A percentile compares a stretch with the other conserved stretches of the same genome.
These are phyloP conservation scores for Scheffersomyces coipomensis DNA, from an alignment of 805 yeast genomes.

Conservation along the genomic window DNA sequence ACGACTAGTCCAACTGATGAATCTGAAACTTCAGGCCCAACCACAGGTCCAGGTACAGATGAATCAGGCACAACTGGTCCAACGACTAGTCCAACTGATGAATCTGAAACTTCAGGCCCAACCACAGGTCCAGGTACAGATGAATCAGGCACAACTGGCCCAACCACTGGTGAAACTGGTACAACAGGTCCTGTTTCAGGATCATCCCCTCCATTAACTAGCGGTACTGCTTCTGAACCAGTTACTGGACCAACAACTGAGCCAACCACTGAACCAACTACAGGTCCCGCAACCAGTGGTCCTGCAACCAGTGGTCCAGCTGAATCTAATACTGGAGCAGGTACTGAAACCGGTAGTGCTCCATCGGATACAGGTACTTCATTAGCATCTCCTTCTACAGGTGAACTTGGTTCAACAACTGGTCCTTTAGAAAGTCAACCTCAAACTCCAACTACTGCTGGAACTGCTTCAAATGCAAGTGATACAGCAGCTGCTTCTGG, in stretches of 20 bases:
- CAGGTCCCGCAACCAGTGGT: conserved; percentile 2
- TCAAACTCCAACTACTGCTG: background rate
- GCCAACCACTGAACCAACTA: background rate
- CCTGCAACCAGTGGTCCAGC: background rate
- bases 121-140: background rate
- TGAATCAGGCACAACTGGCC: background rate
- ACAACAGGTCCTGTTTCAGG: conserved; percentile 6
- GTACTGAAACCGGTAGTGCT: background rate
- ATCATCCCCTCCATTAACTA: conserved; percentile 1
- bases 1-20: background rate
- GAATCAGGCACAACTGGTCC: background rate
- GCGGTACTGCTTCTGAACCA: background rate
- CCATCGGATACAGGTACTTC: background rate
- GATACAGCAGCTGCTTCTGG: background rate
- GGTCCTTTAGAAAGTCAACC: background rate
- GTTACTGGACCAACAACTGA: background rate
- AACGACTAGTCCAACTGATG: conserved; percentile 4
- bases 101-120: background rate
- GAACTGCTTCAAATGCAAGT: background rate
- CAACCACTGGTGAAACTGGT: background rate
- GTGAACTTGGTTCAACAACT: background rate
- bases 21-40: conserved; percentile 1
- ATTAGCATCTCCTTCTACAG: background rate
- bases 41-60: background rate
- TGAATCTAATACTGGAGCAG: background rate